phyloP scores from a whole-genome alignment of 2,329 filamentous ascomycete genomes.

The Botrytis aclada region DNA sequence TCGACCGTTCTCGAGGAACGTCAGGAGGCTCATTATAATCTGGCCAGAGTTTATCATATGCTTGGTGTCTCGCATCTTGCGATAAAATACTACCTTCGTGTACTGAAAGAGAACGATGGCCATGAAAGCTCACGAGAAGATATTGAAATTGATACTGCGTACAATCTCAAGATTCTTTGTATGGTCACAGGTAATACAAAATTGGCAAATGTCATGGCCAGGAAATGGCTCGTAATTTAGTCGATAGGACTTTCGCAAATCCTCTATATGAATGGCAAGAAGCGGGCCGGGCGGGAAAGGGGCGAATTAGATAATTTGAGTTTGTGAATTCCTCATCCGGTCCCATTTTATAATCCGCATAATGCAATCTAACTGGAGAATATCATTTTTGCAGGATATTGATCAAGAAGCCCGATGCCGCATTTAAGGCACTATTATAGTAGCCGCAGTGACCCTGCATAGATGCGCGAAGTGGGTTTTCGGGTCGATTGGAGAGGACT shows the following conservation, averaged over 20 bases:
- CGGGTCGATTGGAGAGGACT: not conserved
- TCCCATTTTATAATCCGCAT: not conserved
- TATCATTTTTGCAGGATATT: not conserved
- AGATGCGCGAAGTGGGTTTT: constrained; percentile 2
- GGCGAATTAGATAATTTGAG: constrained; percentile 6
- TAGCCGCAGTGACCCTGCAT: constrained; percentile 8
- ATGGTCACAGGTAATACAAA: constrained; percentile 60
- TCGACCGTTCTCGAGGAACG: constrained; percentile 43
- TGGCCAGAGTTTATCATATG: constrained; percentile 72
- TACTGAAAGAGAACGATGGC: constrained; percentile 41
- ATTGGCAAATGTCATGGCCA: constrained; percentile 58
- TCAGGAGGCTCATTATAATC: constrained; percentile 80
- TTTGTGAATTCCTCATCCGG: not conserved
- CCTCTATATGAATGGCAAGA: not conserved
- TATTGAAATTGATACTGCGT: constrained; percentile 68
- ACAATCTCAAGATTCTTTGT: constrained; percentile 68
- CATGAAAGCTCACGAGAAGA: constrained; percentile 45
- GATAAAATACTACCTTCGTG: constrained; percentile 62
- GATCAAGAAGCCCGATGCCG: not conserved
- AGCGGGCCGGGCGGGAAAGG: not conserved
- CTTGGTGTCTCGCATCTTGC: constrained; percentile 72
- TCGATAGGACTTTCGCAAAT: not conserved
- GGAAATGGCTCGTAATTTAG: constrained; percentile 49
- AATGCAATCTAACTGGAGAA: not conserved
- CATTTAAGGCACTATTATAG: not conserved